These are phyloP conservation scores for Elaeis oleifera DNA, from an alignment of 202 grass and related monocot species.

Conservation along the genomic window DNA sequence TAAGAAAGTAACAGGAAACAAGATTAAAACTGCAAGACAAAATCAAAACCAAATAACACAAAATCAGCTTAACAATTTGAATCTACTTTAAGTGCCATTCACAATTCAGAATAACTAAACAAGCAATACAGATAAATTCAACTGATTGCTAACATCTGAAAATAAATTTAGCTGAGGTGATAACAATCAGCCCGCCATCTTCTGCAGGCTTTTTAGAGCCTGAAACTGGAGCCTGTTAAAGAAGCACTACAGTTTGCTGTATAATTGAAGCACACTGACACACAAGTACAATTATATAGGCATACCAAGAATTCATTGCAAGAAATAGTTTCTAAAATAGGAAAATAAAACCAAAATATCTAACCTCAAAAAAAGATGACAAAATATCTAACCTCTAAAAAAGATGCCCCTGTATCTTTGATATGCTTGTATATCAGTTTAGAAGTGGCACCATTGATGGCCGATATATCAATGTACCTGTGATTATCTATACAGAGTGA, in stretches of 20 bases:
- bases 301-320: neutral
- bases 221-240: conserved; percentile 94
- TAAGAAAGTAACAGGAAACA: too few relatives aligned
- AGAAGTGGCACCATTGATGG: conserved; percentile 63
- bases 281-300: neutral
- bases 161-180: conserved; percentile 56
- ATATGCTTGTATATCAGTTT: conserved; percentile 52
- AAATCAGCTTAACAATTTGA: too few relatives aligned
- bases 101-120: too few relatives aligned
- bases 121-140: too few relatives aligned
- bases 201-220: conserved; percentile 88
- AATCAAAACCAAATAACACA: too few relatives aligned
- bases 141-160: neutral
- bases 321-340: neutral
- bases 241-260: conserved; percentile 18
- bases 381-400: conserved; percentile 55
- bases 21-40: too few relatives aligned
- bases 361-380: conserved; percentile 72
- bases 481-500: conserved; percentile 1
- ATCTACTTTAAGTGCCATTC: too few relatives aligned
- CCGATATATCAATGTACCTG: conserved; percentile 74
- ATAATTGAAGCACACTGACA: conserved; percentile 13
- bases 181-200: conserved; percentile 84
- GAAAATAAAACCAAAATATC: conserved; percentile 14
- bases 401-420: conserved; percentile 55